Base-by-base conservation (phyloP, 2,329 filamentous ascomycete genomes). In the Aspergillus thermomutatus region DNA sequence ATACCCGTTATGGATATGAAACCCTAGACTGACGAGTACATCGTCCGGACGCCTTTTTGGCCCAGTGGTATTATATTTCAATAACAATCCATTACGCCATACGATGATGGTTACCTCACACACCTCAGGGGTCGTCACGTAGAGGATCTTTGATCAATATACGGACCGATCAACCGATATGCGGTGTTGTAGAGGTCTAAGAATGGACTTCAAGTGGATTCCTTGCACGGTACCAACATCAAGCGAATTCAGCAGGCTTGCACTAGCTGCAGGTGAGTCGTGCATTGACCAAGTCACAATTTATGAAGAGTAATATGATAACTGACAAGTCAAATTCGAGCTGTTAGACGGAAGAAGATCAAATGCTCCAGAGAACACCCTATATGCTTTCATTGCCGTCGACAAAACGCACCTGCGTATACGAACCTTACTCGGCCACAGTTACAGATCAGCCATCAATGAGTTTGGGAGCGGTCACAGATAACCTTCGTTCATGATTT, bases 241-340 rank as follows among this genome's bases (percentile, higher is more conserved):
- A 68, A 65, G 60, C 65, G 67, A 19, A 67, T 68, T 28, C 64
- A 66, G 27, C 67, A 68, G 50, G 67, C 67, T 5, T 69, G 67
- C 47, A 63, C 64, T 14, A 67, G 63, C 40, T 69, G 67, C 59
- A 61, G 67, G 67, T 69, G 59, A 7, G 60, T 58, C 43, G 6
- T 31, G 28, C 5, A 31, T 31, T 5, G 28, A 10, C 28, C 34
- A 19, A 19, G 5, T 17, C 21, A 43, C 34, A 5, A 14, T 28
- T 25, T 19, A 11, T 34, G 19, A 40, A 27, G 11, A 45, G 26
- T 37, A 10, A 17, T 41, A 31, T 6, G 6, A 31, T 31, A 6
- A 10, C 28, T 31, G 10, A 31, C 28, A 5, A 10, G 28, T 43
- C 40, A 23, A 25, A 11, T 43, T n/a, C 8, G 31, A 41, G 45